Percentiles rank a stretch among this genome's conserved stretches.
These are phyloP conservation scores for Metschnikowia kunwiensis DNA, from an alignment of 805 yeast species.

Conservation along the genomic window DNA sequence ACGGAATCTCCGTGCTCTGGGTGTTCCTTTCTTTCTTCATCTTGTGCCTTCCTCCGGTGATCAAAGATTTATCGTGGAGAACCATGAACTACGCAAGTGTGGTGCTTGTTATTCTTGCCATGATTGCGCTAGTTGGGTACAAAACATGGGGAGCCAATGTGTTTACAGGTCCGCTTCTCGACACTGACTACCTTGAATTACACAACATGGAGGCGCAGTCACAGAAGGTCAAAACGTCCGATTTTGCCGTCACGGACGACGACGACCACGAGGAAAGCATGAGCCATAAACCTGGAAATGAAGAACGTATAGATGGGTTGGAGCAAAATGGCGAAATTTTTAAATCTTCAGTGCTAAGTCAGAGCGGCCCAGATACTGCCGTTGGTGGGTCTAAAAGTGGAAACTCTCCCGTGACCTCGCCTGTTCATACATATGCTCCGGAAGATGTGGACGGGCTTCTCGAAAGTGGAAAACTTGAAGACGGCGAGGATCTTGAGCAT, in stretches of 20 bases:
- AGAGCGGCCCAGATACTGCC: too few species aligned
- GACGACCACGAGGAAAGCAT: conserved; percentile 9
- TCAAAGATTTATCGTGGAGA: conserved; percentile 37
- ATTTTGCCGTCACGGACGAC: conserved; percentile 12
- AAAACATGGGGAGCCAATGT: conserved; percentile 57
- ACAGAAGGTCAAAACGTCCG: conserved; percentile 6
- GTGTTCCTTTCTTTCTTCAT: conserved; percentile 54
- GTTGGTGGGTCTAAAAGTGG: too few species aligned
- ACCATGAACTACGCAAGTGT: conserved; percentile 64
- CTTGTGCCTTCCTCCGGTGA: conserved; percentile 68
- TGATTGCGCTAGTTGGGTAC: conserved; percentile 51
- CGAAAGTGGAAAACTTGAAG: conserved; percentile 4
- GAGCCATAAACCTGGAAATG: not conserved
- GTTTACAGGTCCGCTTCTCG: conserved; percentile 63
- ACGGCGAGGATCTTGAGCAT: conserved; percentile 1
- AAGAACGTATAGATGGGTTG: too few species aligned
- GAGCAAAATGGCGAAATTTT: too few species aligned
- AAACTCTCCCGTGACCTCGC: not conserved
- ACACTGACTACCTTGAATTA: conserved; percentile 41
- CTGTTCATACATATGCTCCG: not conserved
- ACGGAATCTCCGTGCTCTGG: conserved; percentile 59
- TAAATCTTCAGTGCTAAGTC: too few species aligned
- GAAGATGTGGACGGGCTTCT: conserved; percentile 4
- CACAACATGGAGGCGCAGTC: conserved; percentile 27
- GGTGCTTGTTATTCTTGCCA: conserved; percentile 49